Evolutionary conservation across 257 asterid genomes (phyloP).

Genomic region (Striga asiatica): DNA sequence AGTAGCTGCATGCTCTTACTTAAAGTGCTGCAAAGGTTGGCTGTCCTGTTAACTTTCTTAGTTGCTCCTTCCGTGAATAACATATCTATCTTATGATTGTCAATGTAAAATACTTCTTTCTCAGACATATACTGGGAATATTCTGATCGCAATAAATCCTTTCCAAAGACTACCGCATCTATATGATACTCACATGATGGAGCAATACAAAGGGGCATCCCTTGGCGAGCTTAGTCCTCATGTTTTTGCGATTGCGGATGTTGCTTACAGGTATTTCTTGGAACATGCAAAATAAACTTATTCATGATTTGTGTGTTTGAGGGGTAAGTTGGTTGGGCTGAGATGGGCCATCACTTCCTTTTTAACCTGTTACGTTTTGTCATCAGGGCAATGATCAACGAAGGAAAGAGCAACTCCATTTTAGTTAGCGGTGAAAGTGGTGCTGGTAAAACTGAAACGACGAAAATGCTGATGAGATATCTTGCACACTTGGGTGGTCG

Average conservation of each 20-base stretch:
- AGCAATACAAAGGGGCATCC: slow-evolving; percentile 70
- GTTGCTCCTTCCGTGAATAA: slow-evolving; percentile 4
- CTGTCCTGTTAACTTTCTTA: slow-evolving; percentile 9
- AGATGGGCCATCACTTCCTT: too few species aligned
- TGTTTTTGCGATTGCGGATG: slow-evolving; percentile 98
- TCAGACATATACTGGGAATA: slow-evolving; percentile 97
- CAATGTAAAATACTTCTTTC: slow-evolving; percentile 17
- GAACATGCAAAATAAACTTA: too few species aligned
- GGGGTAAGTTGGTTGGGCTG: too few species aligned
- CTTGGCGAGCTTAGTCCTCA: slow-evolving; percentile 92
- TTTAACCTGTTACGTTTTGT: too few species aligned
- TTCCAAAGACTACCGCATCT: slow-evolving; percentile 82
- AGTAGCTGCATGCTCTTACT: too few species aligned
- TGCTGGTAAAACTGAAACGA: slow-evolving; percentile 95
- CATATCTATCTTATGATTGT: neutral
- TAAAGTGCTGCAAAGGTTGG: too few species aligned
- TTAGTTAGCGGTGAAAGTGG: slow-evolving; percentile 99
- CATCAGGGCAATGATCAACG: slow-evolving; percentile 81
- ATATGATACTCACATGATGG: slow-evolving; percentile 93
- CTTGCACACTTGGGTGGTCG: slow-evolving; percentile 98
- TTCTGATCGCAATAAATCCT: slow-evolving; percentile 89
- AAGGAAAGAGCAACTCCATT: slow-evolving; percentile 86
- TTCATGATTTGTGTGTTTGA: too few species aligned
- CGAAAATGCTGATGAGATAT: slow-evolving; percentile 92
- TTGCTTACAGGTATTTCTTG: slow-evolving; percentile 74